phyloP scores from a whole-genome alignment of 2,329 filamentous ascomycete species.

The Arthrobotrys conoides region DNA sequence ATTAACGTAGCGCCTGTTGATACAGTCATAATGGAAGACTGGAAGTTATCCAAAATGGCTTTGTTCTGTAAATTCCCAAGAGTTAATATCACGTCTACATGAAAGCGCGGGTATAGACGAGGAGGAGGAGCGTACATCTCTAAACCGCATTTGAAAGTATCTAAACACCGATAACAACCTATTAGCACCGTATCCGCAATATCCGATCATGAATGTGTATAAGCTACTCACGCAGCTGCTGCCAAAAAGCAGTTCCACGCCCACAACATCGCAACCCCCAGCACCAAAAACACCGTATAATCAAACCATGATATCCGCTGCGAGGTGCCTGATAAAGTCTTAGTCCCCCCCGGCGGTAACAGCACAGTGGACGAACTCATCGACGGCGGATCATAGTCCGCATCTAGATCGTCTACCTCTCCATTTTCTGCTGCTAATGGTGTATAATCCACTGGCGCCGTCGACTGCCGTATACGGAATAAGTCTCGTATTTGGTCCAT shows the following conservation, averaged over 20 bases:
- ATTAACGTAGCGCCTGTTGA: slow-evolving; percentile 86
- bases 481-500: slow-evolving; percentile 48
- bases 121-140: slow-evolving; percentile 67
- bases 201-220: neutral
- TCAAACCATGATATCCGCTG: slow-evolving; percentile 84
- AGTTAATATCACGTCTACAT: neutral
- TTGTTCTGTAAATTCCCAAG: slow-evolving; percentile 67
- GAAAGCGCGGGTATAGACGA: neutral
- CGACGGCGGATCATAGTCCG: slow-evolving; percentile 57
- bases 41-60: slow-evolving; percentile 85
- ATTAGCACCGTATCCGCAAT: slow-evolving; percentile 18
- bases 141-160: slow-evolving; percentile 90
- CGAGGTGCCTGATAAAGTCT: slow-evolving; percentile 65
- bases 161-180: slow-evolving; percentile 9
- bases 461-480: slow-evolving; percentile 38
- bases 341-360: slow-evolving; percentile 64
- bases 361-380: slow-evolving; percentile 63
- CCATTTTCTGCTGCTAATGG: slow-evolving; percentile 38
- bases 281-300: slow-evolving; percentile 84
- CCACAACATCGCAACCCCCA: slow-evolving; percentile 96
- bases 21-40: slow-evolving; percentile 87
- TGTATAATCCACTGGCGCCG: slow-evolving; percentile 40
- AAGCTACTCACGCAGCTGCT: slow-evolving; percentile 26
- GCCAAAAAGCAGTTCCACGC: slow-evolving; percentile 77
- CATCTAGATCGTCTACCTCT: slow-evolving; percentile 27